Conservation (phyloP, 2,329 filamentous ascomycete species). For the Arthrobotrys entomopaga region DNA sequence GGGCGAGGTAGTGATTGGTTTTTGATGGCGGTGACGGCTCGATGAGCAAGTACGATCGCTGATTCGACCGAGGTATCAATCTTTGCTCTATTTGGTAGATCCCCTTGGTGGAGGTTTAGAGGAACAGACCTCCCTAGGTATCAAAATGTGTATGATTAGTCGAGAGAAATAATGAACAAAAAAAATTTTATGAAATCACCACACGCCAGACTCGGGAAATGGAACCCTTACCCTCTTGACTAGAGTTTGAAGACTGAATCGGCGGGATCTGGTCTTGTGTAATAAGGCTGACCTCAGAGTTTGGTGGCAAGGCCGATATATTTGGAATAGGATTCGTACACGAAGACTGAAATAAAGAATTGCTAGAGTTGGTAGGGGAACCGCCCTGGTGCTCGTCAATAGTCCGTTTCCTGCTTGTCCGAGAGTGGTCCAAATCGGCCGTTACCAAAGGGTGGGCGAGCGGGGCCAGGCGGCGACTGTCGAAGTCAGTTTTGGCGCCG, state of each 20-base stretch:
- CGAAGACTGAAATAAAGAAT: conserved; percentile 21
- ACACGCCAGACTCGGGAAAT: too few species aligned
- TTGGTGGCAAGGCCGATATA: background rate
- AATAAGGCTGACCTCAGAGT: conserved; percentile 10
- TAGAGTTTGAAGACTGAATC: too few species aligned
- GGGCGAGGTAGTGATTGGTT: conserved; percentile 27
- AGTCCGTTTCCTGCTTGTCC: conserved; percentile 34
- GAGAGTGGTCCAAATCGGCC: conserved; percentile 3
- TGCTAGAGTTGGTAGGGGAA: conserved; percentile 14
- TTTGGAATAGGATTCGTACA: conserved; percentile 28
- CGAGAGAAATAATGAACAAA: too few species aligned
- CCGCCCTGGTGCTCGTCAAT: conserved; percentile 39
- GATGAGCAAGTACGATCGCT: conserved; percentile 47
- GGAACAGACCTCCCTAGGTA: conserved; percentile 21
- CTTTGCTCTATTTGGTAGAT: conserved; percentile 14
- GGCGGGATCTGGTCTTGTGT: conserved; percentile 7
- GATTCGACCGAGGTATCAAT: conserved; percentile 41
- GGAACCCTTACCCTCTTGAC: too few species aligned
- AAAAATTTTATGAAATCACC: too few species aligned
- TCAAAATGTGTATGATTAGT: background rate
- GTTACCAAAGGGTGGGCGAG: conserved; percentile 5
- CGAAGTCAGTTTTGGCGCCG: conserved; percentile 9
- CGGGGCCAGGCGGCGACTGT: conserved; percentile 22
- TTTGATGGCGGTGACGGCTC: conserved; percentile 48
- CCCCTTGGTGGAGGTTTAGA: conserved; percentile 12